Percentiles rank a stretch among this genome's conserved stretches.
Evolutionary conservation across 306 rosid species (phyloP).

Genomic region (Castanea crenata): DNA sequence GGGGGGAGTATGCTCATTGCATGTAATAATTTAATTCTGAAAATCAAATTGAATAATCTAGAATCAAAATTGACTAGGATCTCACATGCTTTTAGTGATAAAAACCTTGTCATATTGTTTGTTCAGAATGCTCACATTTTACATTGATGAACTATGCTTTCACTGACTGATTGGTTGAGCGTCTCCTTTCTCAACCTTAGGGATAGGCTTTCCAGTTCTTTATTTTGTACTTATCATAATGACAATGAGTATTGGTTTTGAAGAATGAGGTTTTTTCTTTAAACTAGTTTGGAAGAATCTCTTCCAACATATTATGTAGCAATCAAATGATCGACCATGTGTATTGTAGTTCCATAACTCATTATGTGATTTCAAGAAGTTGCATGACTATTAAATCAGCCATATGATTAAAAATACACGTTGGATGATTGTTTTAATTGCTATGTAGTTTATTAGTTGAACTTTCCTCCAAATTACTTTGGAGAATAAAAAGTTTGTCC

Average conservation of each 20-base stretch:
- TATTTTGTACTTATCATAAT: neutral
- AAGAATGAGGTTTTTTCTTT: too few relatives aligned
- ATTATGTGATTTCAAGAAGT: too few relatives aligned
- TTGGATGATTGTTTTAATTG: too few relatives aligned
- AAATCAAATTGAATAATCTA: neutral
- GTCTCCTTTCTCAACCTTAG: neutral
- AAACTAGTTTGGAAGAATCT: too few relatives aligned
- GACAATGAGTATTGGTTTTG: neutral
- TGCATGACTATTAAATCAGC: too few relatives aligned
- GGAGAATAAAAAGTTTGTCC: too few relatives aligned
- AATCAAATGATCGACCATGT: too few relatives aligned
- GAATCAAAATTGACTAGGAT: neutral
- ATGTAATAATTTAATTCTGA: neutral
- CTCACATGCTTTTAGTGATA: neutral
- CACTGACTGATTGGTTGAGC: neutral
- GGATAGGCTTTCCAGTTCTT: neutral
- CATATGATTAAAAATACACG: too few relatives aligned
- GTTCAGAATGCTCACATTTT: neutral
- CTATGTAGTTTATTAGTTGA: too few relatives aligned
- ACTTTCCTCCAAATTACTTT: too few relatives aligned
- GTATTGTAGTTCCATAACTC: too few relatives aligned
- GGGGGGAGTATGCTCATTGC: neutral
- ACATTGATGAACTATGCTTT: neutral
- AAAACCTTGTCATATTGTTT: neutral
- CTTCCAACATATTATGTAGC: too few relatives aligned